These are phyloP conservation scores for Aegilops sharonensis DNA, from an alignment of 176 grass and related monocot species.

Conservation along the genomic window DNA sequence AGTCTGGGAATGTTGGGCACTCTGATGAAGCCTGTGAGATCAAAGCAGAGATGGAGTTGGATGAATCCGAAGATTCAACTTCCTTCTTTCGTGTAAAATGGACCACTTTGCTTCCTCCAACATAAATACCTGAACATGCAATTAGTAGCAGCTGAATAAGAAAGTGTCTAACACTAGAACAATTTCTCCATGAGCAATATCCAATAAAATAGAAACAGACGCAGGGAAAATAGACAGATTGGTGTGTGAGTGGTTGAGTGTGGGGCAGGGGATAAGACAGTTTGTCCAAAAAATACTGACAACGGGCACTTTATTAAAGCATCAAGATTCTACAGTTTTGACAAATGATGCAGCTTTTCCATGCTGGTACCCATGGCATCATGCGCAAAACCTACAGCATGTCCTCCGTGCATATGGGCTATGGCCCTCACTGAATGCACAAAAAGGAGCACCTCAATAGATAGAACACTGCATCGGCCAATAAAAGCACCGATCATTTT, in stretches of 20 bases:
- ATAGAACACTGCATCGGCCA: background rate
- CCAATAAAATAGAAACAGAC: background rate
- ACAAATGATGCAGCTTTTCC: constrained; percentile 19
- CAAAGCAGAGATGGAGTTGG: constrained; percentile 34
- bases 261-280: background rate
- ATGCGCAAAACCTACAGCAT: constrained; percentile 23
- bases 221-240: background rate
- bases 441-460: constrained; percentile 22
- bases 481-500: background rate
- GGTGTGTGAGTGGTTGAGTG: background rate
- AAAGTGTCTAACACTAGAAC: background rate
- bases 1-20: constrained; percentile 93
- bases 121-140: constrained; percentile 72
- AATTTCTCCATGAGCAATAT: constrained; percentile 8
- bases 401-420: constrained; percentile 3
- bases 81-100: constrained; percentile 98
- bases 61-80: constrained; percentile 45
- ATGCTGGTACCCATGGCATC: constrained; percentile 11
- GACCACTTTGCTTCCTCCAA: constrained; percentile 94
- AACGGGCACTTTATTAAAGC: background rate
- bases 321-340: background rate
- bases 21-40: constrained; percentile 49
- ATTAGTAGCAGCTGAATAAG: background rate
- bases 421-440: constrained; percentile 2
- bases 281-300: background rate